Conservation (phyloP, 495 filamentous ascomycete species). For the Podospora didyma region DNA sequence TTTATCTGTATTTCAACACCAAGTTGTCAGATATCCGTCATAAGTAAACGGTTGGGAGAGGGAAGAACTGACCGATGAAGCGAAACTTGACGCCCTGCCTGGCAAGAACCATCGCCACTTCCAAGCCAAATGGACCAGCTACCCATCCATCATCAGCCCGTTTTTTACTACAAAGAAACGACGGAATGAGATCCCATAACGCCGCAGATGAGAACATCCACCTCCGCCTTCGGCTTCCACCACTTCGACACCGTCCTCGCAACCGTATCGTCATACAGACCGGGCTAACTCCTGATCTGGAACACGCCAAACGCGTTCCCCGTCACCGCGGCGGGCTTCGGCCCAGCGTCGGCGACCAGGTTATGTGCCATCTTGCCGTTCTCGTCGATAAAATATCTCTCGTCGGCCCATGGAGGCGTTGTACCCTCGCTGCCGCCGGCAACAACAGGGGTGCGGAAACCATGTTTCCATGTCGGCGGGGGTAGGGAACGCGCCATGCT, state of each 20-base stretch:
- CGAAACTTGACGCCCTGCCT: neutral
- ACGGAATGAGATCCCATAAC: neutral
- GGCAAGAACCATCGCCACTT: neutral
- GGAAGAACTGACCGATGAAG: neutral
- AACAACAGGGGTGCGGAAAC: neutral
- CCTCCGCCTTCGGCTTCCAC: neutral
- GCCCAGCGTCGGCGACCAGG: neutral
- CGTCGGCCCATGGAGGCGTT: neutral
- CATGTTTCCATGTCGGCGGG: neutral
- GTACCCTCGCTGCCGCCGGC: neutral
- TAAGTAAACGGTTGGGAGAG: neutral
- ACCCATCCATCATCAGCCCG: neutral
- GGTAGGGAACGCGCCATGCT: neutral
- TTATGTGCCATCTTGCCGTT: neutral
- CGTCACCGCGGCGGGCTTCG: neutral
- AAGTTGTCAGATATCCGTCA: neutral
- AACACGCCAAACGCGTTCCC: neutral
- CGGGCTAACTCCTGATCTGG: neutral
- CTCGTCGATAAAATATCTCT: neutral
- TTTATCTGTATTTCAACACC: neutral
- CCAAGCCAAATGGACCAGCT: neutral
- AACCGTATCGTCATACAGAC: neutral
- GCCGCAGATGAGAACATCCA: neutral
- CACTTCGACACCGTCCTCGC: neutral
- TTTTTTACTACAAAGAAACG: neutral